A percentile compares a stretch with the other conserved stretches of the same genome.
phyloP scores from a whole-genome alignment of 1,284 basidiomycete species.

The Ceratobasidium sp. region DNA sequence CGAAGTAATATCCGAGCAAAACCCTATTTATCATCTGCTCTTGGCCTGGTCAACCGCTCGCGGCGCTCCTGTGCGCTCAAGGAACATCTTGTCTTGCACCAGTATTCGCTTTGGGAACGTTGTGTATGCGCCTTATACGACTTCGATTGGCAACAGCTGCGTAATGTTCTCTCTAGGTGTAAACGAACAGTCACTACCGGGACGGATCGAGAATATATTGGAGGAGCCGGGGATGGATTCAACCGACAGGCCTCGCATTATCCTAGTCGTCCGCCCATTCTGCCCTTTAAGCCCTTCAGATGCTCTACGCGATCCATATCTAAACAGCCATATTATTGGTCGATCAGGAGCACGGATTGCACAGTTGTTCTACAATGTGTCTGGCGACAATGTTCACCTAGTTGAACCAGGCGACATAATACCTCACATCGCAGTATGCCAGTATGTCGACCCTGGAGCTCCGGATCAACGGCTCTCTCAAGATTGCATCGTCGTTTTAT shows the following conservation, averaged over 20 bases:
- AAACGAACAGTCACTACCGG: not conserved
- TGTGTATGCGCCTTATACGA: not conserved
- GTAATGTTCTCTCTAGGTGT: not conserved
- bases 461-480: not conserved
- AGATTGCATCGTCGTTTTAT: not conserved
- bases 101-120: not conserved
- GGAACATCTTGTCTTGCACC: not conserved
- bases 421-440: not conserved
- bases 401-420: constrained; percentile 1
- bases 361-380: not conserved
- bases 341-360: not conserved
- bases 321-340: not conserved
- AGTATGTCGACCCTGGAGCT: not conserved
- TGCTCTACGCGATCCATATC: not conserved
- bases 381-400: not conserved
- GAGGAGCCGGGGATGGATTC: not conserved
- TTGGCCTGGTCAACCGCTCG: not conserved
- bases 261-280: not conserved
- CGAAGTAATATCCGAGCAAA: too few species aligned
- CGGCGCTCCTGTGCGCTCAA: not conserved
- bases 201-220: not conserved
- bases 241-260: not conserved
- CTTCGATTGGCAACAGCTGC: not conserved
- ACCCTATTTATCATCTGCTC: not conserved
- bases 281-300: not conserved